Conservation (phyloP, 1,284 basidiomycete genomes). For the Peniophora sp. region DNA sequence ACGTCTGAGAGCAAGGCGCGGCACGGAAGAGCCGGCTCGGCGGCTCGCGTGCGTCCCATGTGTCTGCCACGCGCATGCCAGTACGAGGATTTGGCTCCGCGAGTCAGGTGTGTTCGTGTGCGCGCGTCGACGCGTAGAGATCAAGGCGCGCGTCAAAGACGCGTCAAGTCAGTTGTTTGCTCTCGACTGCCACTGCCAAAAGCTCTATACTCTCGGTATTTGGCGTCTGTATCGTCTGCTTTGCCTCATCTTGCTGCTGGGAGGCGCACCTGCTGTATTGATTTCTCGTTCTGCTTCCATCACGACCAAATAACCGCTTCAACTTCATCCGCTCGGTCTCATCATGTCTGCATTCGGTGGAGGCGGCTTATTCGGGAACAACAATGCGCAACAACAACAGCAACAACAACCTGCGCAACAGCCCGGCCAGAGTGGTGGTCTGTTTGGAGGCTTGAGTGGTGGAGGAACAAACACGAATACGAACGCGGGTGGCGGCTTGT, state of each 20-base stretch:
- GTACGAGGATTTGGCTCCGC: too few species aligned
- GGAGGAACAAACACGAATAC: constrained; percentile 3
- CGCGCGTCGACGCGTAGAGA: too few species aligned
- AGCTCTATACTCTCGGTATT: not conserved
- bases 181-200: not conserved
- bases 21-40: not conserved
- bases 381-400: constrained; percentile 7
- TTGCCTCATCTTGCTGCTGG: not conserved
- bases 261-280: not conserved
- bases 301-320: not conserved
- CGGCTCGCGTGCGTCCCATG: not conserved
- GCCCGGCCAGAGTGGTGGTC: constrained; percentile 11
- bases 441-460: constrained; percentile 6
- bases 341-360: constrained; percentile 7
- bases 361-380: constrained; percentile 12
- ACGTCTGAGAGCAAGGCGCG: not conserved
- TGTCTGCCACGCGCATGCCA: not conserved
- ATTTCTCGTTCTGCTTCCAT: not conserved
- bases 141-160: too few species aligned
- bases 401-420: constrained; percentile 1
- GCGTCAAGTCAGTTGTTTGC: not conserved
- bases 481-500: constrained; percentile 2
- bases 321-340: not conserved
- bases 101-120: too few species aligned
- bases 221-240: not conserved